These are phyloP conservation scores for Camellia granthamiana DNA, from an alignment of 148 eudicot species.

Conservation along the genomic window DNA sequence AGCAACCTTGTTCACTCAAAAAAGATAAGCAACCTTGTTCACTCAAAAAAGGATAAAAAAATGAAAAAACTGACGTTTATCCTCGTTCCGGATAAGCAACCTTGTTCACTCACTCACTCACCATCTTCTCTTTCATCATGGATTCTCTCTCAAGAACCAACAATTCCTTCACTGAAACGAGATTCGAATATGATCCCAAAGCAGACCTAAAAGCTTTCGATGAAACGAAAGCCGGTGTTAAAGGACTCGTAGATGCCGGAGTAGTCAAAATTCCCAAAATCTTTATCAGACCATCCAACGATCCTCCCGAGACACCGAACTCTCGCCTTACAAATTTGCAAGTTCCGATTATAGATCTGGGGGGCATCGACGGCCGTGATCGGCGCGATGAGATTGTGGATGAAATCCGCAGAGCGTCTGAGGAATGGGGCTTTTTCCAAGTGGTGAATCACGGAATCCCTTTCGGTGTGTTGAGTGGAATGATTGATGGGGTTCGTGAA, in stretches of 20 bases:
- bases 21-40: no score
- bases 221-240: constrained; percentile 36
- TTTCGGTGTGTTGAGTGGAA: constrained; percentile 3
- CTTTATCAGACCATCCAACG: constrained; percentile 27
- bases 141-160: background rate
- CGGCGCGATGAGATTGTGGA: constrained; percentile 3
- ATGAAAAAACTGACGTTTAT: no score
- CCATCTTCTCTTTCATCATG: no score
- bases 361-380: background rate
- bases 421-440: constrained; percentile 35
- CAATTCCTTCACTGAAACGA: no score
- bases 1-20: no score
- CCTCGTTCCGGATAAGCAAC: no score
- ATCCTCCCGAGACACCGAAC: constrained; percentile 10
- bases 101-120: no score
- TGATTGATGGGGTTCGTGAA: constrained; percentile 8
- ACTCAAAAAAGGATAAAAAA: no score
- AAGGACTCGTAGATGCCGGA: constrained; percentile 31
- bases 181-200: no score
- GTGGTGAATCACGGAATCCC: constrained; percentile 34
- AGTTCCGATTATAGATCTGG: constrained; percentile 25
- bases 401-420: constrained; percentile 16
- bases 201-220: constrained; percentile 32
- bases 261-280: constrained; percentile 23
- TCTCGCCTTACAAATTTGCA: background rate